phyloP scores from a whole-genome alignment of 2,329 filamentous ascomycete species.

The Fusarium sp. region DNA sequence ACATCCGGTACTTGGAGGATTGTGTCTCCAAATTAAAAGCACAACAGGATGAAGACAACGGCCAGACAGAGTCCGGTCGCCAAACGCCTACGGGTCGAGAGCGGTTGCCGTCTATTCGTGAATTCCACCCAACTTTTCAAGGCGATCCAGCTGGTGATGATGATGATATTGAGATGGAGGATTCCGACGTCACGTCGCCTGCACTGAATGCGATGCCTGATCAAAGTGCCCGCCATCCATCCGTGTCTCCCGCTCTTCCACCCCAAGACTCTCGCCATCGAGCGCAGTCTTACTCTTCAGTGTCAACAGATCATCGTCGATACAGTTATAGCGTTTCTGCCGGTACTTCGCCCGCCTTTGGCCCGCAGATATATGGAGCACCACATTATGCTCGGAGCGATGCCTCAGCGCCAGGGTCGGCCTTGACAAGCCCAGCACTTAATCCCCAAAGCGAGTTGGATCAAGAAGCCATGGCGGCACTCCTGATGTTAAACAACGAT shows the following conservation, averaged over 20 bases:
- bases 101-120: constrained; percentile 52
- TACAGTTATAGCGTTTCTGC: constrained; percentile 62
- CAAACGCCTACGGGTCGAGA: constrained; percentile 45
- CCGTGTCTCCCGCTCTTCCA: constrained; percentile 63
- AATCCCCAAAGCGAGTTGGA: constrained; percentile 68
- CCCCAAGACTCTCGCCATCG: constrained; percentile 58
- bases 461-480: constrained; percentile 84
- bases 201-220: constrained; percentile 52
- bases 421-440: constrained; percentile 68
- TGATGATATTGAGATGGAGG: constrained; percentile 70
- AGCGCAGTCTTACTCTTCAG: constrained; percentile 66
- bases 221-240: constrained; percentile 55
- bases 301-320: constrained; percentile 62
- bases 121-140: constrained; percentile 56
- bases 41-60: constrained; percentile 55
- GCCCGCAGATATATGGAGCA: constrained; percentile 56
- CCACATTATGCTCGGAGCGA: constrained; percentile 54
- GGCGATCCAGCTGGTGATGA: constrained; percentile 49
- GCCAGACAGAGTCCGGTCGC: constrained; percentile 44
- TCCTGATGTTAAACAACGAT: constrained; percentile 89
- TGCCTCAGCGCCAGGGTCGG: constrained; percentile 60
- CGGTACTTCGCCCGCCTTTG: constrained; percentile 68
- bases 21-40: constrained; percentile 85
- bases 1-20: constrained; percentile 91
- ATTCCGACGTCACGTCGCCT: constrained; percentile 62